phyloP scores from a whole-genome alignment of 345 rosid genomes.

The Iberis pinnata region DNA sequence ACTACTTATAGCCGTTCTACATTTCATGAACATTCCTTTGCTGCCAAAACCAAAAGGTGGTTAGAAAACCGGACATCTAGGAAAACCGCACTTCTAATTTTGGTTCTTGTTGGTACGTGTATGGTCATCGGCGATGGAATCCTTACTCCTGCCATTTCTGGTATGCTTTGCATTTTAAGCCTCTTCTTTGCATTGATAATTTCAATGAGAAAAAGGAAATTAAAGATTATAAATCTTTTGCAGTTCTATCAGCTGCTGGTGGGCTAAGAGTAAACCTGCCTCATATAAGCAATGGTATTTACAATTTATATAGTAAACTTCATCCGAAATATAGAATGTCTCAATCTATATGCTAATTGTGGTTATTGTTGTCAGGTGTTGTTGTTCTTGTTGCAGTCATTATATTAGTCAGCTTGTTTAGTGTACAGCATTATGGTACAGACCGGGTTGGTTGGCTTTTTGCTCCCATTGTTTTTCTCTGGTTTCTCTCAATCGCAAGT shows the following conservation, averaged over 20 bases:
- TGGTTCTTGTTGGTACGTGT: conserved; percentile 81
- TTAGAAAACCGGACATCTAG: conserved; percentile 50
- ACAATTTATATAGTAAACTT: neutral
- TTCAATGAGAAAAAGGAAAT: neutral
- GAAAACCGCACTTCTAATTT: conserved; percentile 57
- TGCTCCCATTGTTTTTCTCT: conserved; percentile 76
- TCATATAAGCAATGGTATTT: conserved; percentile 50
- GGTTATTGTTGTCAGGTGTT: conserved; percentile 40
- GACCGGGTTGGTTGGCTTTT: conserved; percentile 81
- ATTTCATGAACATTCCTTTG: conserved; percentile 74
- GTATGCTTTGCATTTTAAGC: conserved; percentile 23
- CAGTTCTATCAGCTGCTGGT: conserved; percentile 96
- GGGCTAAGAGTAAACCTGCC: conserved; percentile 84
- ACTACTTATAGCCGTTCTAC: conserved; percentile 87
- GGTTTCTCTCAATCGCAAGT: conserved; percentile 70
- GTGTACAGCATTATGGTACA: conserved; percentile 76
- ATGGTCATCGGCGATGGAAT: conserved; percentile 91
- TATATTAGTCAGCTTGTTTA: conserved; percentile 59
- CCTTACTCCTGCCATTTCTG: conserved; percentile 87
- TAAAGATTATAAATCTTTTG: conserved; percentile 7
- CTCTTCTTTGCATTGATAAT: neutral
- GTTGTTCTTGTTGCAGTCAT: conserved; percentile 68
- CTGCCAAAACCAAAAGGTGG: conserved; percentile 87
- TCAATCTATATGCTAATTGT: neutral
- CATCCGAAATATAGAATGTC: neutral